Conservation (phyloP, 164 flowering plant genomes). For the Protea cynaroides region DNA sequence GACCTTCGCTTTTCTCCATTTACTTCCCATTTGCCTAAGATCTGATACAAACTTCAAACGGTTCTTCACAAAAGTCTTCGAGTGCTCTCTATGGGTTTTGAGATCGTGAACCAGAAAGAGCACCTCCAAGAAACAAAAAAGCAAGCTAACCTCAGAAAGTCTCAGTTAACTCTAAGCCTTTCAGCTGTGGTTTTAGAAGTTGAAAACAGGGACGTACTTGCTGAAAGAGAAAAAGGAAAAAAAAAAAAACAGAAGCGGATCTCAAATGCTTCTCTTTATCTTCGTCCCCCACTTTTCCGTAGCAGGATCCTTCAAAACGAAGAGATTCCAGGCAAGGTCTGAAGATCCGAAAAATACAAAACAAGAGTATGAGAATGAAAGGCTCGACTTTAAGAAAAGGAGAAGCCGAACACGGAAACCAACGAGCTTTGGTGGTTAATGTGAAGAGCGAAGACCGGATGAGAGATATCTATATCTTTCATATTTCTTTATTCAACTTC, state of each 20-base stretch:
- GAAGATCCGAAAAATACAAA: background rate
- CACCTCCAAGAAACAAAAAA: background rate
- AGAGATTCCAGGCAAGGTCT: background rate
- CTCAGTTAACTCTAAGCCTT: background rate
- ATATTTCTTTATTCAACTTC: background rate
- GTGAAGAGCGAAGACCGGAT: background rate
- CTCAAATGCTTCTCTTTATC: background rate
- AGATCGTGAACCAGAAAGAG: background rate
- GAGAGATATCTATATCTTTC: background rate
- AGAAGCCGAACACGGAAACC: conserved; percentile 23
- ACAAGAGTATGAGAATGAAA: background rate
- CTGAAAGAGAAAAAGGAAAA: background rate
- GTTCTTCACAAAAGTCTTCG: background rate
- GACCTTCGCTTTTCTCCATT: conserved; percentile 50
- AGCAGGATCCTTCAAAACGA: background rate
- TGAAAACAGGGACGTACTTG: background rate
- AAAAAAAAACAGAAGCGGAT: background rate
- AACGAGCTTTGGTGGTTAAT: conserved; percentile 4
- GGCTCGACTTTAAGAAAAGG: conserved; percentile 11
- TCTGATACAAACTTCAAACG: background rate
- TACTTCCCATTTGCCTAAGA: conserved; percentile 39
- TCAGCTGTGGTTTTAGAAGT: background rate
- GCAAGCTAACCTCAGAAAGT: no score
- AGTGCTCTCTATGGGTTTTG: background rate
- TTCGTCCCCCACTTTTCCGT: background rate